Base-by-base conservation (phyloP, 139 green algal species). In the Chlorella sp. region DNA sequence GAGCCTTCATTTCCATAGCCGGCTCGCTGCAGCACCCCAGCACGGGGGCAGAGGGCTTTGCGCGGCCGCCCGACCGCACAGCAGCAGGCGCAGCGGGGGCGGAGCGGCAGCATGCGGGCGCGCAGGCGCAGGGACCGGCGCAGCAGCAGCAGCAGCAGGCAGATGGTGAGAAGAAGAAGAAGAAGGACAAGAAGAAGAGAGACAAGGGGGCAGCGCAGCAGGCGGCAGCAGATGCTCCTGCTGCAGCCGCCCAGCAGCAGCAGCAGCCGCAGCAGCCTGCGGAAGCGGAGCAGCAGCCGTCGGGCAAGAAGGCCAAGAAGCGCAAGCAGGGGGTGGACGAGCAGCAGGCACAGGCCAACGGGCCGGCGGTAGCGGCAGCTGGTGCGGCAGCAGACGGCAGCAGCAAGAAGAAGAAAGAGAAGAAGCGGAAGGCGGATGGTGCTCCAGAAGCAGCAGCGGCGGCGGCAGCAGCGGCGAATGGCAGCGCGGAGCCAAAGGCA, bases 21-120 rank as follows among this genome's bases (percentile, higher is more conserved):
- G 88, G 88, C 26, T 86, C 83, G 78, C 81, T 91, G 51, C 51
- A 72, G 82, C 64, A 87, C 68, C 48, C 56, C 13, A 74, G 80
- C 13, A 86, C 80, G 8, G 86, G 68, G 20, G 79, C 79, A 0
- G 62, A 76, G 32, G 79, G 64, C 64, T 84, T 84, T 48, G 44
- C 79, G 5, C 54, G 44, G 79, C 76, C 54, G 36, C 36, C 79
- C 22, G 44, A 58, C 44, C 44, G 54, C 13, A 16, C 22, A 3
- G 44, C 79, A 65, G 30, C 65, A 41, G 44, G 34, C 19, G 60
- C 40, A 60, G 77, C 56, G 54, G 73, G 32, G 14, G 70, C 28
- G 36, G 68, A 16, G 68, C 68, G 40, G 76, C 54, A 81, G 54
- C 19, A 73, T 36, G 54, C 70, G 38, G 34, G 24, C 51, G 44